Percentiles rank a stretch among this genome's conserved stretches.
phyloP scores from a whole-genome alignment of 805 yeast species.

The Lipomyces sp. region DNA sequence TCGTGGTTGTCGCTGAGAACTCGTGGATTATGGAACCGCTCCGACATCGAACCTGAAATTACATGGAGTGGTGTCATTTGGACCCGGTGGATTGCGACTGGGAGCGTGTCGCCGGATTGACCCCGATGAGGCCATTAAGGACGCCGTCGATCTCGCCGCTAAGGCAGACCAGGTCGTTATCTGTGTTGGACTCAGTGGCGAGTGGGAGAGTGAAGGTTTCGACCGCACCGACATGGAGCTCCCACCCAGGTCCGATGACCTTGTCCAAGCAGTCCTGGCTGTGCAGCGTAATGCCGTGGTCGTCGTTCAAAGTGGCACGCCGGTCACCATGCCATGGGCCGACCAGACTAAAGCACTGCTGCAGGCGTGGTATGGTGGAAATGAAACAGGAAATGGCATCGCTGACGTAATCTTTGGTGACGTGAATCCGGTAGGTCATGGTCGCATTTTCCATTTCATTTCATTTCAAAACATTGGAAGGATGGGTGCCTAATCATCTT shows the following conservation, averaged over 20 bases:
- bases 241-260: constrained; percentile 55
- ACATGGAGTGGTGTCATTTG: no score
- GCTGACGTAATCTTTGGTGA: constrained; percentile 67
- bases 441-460: no score
- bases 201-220: constrained; percentile 65
- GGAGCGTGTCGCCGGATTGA: constrained; percentile 11
- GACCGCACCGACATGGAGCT: constrained; percentile 58
- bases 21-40: no score
- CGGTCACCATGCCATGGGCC: constrained; percentile 63
- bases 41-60: constrained; percentile 49
- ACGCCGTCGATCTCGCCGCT: constrained; percentile 57
- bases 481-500: no score
- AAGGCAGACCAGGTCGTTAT: constrained; percentile 59
- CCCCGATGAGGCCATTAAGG: constrained; percentile 26
- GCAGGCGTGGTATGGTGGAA: constrained; percentile 63
- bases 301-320: constrained; percentile 65
- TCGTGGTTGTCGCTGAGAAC: no score
- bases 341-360: constrained; percentile 51
- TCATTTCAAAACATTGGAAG: no score
- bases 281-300: constrained; percentile 59
- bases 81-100: constrained; percentile 7
- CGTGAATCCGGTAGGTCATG: constrained; percentile 44
- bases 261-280: constrained; percentile 52
- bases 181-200: constrained; percentile 57
- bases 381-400: constrained; percentile 62